Evolutionary conservation across 352 stramenopile species (phyloP).

Genomic region (Phytophthora brassicae): DNA sequence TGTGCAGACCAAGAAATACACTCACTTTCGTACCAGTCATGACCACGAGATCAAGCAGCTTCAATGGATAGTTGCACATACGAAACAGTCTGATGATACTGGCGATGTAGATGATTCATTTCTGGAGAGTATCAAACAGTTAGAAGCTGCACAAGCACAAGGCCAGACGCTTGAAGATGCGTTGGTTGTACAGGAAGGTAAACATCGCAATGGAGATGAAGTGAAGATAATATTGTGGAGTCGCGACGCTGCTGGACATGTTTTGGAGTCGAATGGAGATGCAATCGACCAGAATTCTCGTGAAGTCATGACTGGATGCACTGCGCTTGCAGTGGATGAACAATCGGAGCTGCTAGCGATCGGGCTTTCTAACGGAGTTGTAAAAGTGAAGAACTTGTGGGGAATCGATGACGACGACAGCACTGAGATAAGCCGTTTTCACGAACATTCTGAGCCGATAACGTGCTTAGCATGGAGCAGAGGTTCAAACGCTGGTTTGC

Average conservation of each 20-base stretch:
- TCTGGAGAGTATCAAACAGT: constrained; percentile 46
- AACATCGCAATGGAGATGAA: constrained; percentile 8
- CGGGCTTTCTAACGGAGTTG: constrained; percentile 43
- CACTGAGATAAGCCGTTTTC: constrained; percentile 23
- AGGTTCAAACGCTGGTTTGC: constrained; percentile 9
- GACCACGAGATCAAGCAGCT: constrained; percentile 41
- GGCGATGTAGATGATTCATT: constrained; percentile 27
- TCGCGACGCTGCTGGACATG: constrained; percentile 26
- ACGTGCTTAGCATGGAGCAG: constrained; percentile 46
- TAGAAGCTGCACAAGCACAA: constrained; percentile 51
- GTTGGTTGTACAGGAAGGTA: constrained; percentile 35
- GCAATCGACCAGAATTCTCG: constrained; percentile 29
- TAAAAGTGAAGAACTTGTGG: constrained; percentile 40
- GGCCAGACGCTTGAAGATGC: constrained; percentile 56
- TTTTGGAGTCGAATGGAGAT: constrained; percentile 48
- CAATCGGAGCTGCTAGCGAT: constrained; percentile 36
- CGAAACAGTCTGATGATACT: background rate
- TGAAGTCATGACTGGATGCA: constrained; percentile 21
- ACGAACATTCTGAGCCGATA: constrained; percentile 60
- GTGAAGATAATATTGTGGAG: constrained; percentile 55
- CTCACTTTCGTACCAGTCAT: constrained; percentile 51
- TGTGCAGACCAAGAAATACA: constrained; percentile 50
- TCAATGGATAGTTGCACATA: constrained; percentile 39
- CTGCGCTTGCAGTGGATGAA: constrained; percentile 33
- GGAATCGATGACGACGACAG: background rate